Evolutionary conservation across 495 filamentous ascomycete species (phyloP).

Genomic region (Evernia prunastri): DNA sequence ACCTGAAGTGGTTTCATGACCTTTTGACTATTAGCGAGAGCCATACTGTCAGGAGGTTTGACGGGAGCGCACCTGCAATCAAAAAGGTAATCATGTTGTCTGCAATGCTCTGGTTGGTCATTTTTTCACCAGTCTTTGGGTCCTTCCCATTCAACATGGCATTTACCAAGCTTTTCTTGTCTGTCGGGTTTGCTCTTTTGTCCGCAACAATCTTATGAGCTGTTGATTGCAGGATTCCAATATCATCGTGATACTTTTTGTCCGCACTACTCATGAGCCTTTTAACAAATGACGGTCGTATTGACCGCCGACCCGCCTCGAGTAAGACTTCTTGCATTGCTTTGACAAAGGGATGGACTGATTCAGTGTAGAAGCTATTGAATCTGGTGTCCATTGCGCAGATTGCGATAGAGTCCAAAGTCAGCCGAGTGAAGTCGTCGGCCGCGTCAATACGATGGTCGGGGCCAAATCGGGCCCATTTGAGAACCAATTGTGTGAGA

Average conservation of each 20-base stretch:
- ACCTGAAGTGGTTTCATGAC: constrained; percentile 68
- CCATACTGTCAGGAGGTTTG: too few relatives aligned
- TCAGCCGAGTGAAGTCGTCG: constrained; percentile 70
- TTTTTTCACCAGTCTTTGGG: constrained; percentile 56
- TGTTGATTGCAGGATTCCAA: constrained; percentile 47
- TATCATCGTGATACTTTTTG: constrained; percentile 52
- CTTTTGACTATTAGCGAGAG: constrained; percentile 30
- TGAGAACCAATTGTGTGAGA: constrained; percentile 56
- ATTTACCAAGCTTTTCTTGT: constrained; percentile 63
- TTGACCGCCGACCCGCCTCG: constrained; percentile 47
- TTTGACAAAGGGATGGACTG: constrained; percentile 59
- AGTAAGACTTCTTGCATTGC: constrained; percentile 56
- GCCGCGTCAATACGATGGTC: constrained; percentile 49
- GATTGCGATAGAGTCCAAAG: constrained; percentile 65
- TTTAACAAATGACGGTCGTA: constrained; percentile 49
- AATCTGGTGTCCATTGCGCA: constrained; percentile 70
- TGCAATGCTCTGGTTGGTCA: constrained; percentile 32
- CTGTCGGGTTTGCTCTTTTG: constrained; percentile 47
- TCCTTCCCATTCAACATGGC: constrained; percentile 64
- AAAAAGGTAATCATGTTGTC: constrained; percentile 14
- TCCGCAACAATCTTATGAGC: constrained; percentile 54
- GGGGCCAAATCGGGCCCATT: constrained; percentile 64
- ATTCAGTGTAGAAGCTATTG: constrained; percentile 65
- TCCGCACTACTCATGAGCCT: constrained; percentile 34
- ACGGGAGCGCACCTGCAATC: constrained; percentile 3